Conservation (phyloP, 1,284 basidiomycete genomes). For the Trametes versicolor region DNA sequence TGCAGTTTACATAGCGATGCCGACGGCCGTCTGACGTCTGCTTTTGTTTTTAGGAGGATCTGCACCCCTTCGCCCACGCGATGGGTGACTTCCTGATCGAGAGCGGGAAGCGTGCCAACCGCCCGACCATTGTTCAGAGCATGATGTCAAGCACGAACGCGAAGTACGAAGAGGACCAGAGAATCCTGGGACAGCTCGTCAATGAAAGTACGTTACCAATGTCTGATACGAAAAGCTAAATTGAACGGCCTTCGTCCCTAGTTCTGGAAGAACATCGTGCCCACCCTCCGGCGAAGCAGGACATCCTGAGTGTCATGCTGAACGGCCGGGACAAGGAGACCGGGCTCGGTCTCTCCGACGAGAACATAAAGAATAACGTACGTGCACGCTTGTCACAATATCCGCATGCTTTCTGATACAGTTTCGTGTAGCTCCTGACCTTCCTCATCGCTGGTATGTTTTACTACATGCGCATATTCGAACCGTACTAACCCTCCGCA, state of each 20-base stretch:
- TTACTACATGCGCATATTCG: background rate
- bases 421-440: constrained; percentile 51
- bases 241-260: constrained; percentile 24
- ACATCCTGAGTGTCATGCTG: constrained; percentile 57
- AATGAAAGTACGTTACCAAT: constrained; percentile 45
- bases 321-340: constrained; percentile 54
- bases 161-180: constrained; percentile 51
- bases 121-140: constrained; percentile 49
- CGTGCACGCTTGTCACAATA: constrained; percentile 8
- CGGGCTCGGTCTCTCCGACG: constrained; percentile 50
- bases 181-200: constrained; percentile 51
- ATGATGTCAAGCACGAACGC: constrained; percentile 47
- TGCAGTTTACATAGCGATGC: background rate
- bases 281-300: constrained; percentile 48
- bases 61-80: constrained; percentile 53
- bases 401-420: background rate
- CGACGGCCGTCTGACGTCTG: background rate
- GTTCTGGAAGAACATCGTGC: constrained; percentile 50
- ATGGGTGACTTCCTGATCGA: constrained; percentile 55
- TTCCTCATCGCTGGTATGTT: constrained; percentile 58
- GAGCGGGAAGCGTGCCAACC: constrained; percentile 46
- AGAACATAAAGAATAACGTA: constrained; percentile 56
- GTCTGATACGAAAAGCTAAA: background rate
- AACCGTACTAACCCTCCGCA: background rate
- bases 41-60: constrained; percentile 38